Percentiles rank a stretch among this genome's conserved stretches.
These are phyloP conservation scores for Hypoxylon sp. DNA, from an alignment of 2,329 filamentous ascomycete genomes.

Conservation along the genomic window DNA sequence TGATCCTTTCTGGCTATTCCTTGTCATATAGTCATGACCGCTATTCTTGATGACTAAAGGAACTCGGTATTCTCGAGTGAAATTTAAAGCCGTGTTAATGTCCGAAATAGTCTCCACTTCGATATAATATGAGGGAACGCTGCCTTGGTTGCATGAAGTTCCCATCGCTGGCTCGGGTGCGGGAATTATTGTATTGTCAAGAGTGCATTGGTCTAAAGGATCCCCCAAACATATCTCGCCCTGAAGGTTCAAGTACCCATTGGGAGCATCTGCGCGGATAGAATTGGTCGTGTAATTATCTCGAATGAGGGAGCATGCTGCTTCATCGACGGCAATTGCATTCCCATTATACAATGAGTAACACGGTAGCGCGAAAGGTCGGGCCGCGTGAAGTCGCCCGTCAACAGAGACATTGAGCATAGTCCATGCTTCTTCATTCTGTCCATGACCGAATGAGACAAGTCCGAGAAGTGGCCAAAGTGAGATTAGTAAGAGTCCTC, in stretches of 20 bases:
- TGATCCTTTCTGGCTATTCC: slow-evolving; percentile 51
- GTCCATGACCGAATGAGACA: slow-evolving; percentile 10
- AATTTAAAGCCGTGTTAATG: slow-evolving; percentile 42
- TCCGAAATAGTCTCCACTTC: slow-evolving; percentile 44
- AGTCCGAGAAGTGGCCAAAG: slow-evolving; percentile 15
- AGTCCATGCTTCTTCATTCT: slow-evolving; percentile 21
- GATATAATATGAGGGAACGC: slow-evolving; percentile 48
- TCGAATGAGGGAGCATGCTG: slow-evolving; percentile 46
- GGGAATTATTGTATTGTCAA: slow-evolving; percentile 46
- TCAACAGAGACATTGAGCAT: slow-evolving; percentile 43
- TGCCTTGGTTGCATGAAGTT: slow-evolving; percentile 50
- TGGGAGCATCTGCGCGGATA: slow-evolving; percentile 44
- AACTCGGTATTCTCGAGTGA: slow-evolving; percentile 45
- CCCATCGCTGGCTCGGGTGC: slow-evolving; percentile 43
- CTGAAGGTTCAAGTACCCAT: slow-evolving; percentile 51
- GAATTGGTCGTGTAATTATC: slow-evolving; percentile 49
- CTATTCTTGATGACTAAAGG: slow-evolving; percentile 54
- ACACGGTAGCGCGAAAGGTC: slow-evolving; percentile 51
- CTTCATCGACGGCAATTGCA: slow-evolving; percentile 34
- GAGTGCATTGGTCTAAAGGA: slow-evolving; percentile 50
- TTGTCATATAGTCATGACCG: slow-evolving; percentile 55
- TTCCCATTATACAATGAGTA: slow-evolving; percentile 51
- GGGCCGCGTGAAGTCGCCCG: slow-evolving; percentile 41
- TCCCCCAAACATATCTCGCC: slow-evolving; percentile 50
- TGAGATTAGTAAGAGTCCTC: not conserved